These are phyloP conservation scores for Geopyxis carbonaria DNA, from an alignment of 495 filamentous ascomycete genomes.

Conservation along the genomic window DNA sequence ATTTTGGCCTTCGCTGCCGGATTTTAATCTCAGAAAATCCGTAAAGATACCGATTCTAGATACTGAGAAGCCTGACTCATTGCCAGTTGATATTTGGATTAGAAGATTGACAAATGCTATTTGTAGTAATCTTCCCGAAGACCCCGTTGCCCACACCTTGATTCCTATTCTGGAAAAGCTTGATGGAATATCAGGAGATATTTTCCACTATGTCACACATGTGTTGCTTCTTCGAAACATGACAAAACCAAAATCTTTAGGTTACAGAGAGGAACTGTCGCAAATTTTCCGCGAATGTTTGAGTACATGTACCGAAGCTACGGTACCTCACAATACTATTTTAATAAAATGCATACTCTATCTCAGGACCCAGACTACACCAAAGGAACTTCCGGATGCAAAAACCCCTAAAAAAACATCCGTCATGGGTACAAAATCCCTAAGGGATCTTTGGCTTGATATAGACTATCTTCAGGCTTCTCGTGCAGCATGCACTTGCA, in stretches of 20 bases:
- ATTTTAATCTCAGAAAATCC: too few relatives aligned
- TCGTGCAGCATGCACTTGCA: constrained; percentile 58
- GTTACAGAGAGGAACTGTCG: constrained; percentile 30
- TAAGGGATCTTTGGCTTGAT: constrained; percentile 72
- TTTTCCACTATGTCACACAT: constrained; percentile 69
- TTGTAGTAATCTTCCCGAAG: constrained; percentile 39
- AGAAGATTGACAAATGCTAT: constrained; percentile 44
- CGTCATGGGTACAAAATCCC: constrained; percentile 39
- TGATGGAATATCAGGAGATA: constrained; percentile 47
- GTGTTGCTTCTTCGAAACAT: constrained; percentile 41
- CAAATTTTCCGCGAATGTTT: constrained; percentile 28
- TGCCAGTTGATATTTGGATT: constrained; percentile 40
- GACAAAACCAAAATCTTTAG: constrained; percentile 13
- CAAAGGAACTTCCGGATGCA: constrained; percentile 22
- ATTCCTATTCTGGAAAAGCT: constrained; percentile 43
- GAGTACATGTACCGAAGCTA: constrained; percentile 21
- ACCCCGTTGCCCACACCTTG: constrained; percentile 50
- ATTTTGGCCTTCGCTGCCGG: too few relatives aligned
- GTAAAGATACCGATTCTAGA: too few relatives aligned
- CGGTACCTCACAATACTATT: constrained; percentile 36
- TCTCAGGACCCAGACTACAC: constrained; percentile 61
- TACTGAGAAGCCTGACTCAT: too few relatives aligned
- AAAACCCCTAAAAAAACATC: too few relatives aligned
- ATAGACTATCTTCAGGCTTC: constrained; percentile 58
- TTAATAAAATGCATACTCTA: constrained; percentile 75